Evolutionary conservation across 805 yeast species (phyloP).

Genomic region (Maudiozyma saulgeensis): DNA sequence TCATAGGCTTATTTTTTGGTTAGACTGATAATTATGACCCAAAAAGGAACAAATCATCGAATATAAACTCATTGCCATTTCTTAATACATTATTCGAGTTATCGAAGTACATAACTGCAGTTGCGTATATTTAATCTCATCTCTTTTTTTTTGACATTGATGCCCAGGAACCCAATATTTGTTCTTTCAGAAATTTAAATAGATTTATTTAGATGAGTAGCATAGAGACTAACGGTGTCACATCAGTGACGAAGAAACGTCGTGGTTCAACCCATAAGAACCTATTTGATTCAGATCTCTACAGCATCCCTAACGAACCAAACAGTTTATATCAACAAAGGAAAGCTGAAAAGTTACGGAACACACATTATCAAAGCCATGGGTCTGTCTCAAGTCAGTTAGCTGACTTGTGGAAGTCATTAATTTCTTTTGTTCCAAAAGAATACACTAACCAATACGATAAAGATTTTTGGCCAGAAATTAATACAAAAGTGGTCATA

Average conservation of each 20-base stretch:
- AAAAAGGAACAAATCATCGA: too few species aligned
- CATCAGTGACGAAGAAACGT: conserved; percentile 5
- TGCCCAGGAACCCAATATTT: neutral
- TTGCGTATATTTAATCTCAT: too few species aligned
- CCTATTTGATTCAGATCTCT: conserved; percentile 16
- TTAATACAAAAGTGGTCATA: conserved; percentile 35
- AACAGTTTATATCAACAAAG: conserved; percentile 5
- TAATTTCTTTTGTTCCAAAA: neutral
- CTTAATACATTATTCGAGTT: too few species aligned
- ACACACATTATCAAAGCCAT: neutral
- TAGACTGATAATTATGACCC: too few species aligned
- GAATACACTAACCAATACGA: neutral
- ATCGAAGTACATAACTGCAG: too few species aligned
- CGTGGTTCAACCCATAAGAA: conserved; percentile 15
- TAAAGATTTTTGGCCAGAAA: conserved; percentile 21
- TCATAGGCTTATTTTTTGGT: too few species aligned
- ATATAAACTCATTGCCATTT: too few species aligned
- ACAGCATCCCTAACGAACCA: conserved; percentile 11
- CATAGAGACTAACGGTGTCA: neutral
- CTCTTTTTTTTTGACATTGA: too few species aligned
- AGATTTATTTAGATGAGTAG: neutral
- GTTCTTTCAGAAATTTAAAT: neutral
- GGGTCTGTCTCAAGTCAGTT: neutral
- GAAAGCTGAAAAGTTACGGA: conserved; percentile 1
- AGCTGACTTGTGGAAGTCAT: neutral